Evolutionary conservation across 2,329 filamentous ascomycete species (phyloP).

Genomic region (Chaetomium strumarium): DNA sequence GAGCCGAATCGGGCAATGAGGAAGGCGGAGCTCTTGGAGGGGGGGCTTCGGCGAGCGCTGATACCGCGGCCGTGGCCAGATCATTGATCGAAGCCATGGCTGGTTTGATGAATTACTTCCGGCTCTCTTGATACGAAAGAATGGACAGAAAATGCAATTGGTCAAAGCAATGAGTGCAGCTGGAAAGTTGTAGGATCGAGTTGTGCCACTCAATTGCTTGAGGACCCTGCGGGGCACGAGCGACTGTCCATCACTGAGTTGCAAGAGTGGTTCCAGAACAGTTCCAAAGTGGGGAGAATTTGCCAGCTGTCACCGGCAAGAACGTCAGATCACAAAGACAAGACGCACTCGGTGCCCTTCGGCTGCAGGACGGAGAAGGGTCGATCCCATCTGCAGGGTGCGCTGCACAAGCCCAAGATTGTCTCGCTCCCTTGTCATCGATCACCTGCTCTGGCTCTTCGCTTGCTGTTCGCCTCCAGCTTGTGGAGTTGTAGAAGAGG

Average conservation of each 20-base stretch:
- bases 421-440: neutral
- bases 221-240: constrained; percentile 3
- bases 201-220: neutral
- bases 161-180: neutral
- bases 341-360: neutral
- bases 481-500: neutral
- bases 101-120: neutral
- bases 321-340: neutral
- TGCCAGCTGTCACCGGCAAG: constrained; percentile 6
- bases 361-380: neutral
- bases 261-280: neutral
- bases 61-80: constrained; percentile 41
- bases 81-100: constrained; percentile 42
- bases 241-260: too few relatives aligned
- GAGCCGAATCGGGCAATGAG: constrained; percentile 9
- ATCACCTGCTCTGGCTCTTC: neutral
- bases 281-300: neutral
- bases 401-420: neutral
- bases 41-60: constrained; percentile 29
- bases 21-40: constrained; percentile 14
- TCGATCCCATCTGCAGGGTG: neutral
- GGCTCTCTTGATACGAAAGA: neutral
- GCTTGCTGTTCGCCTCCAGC: neutral
- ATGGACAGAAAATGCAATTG: constrained; percentile 1
- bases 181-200: neutral